These are phyloP conservation scores for Paralagenidium karlingii DNA, from an alignment of 352 stramenopile genomes.

Conservation along the genomic window DNA sequence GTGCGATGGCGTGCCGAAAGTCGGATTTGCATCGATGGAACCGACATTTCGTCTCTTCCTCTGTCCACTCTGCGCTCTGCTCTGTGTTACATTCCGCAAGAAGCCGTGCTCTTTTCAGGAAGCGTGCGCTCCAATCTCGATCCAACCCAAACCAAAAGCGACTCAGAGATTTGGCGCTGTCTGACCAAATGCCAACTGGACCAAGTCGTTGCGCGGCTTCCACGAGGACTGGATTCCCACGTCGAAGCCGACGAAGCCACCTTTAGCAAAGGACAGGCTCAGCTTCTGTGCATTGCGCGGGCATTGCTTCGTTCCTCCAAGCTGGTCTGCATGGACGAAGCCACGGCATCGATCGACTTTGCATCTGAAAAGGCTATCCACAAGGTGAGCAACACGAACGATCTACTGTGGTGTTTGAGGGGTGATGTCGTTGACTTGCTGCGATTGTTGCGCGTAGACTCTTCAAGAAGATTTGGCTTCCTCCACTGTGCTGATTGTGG, in stretches of 20 bases:
- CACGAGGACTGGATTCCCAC: slow-evolving; percentile 29
- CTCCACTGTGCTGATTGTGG: slow-evolving; percentile 95
- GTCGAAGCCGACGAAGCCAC: slow-evolving; percentile 29
- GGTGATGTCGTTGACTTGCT: neutral
- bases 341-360: slow-evolving; percentile 84
- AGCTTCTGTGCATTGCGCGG: slow-evolving; percentile 64
- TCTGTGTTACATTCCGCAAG: slow-evolving; percentile 78
- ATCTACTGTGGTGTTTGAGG: neutral
- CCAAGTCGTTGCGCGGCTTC: slow-evolving; percentile 21
- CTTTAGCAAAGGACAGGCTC: slow-evolving; percentile 62
- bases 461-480: slow-evolving; percentile 87
- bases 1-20: slow-evolving; percentile 34
- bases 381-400: too few relatives aligned
- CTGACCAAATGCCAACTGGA: slow-evolving; percentile 36
- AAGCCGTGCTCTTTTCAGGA: slow-evolving; percentile 69
- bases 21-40: slow-evolving; percentile 53
- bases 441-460: slow-evolving; percentile 19
- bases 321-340: slow-evolving; percentile 89
- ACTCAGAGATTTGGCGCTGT: slow-evolving; percentile 45
- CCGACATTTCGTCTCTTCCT: slow-evolving; percentile 44
- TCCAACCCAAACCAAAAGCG: slow-evolving; percentile 18
- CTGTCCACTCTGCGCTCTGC: slow-evolving; percentile 47
- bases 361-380: slow-evolving; percentile 71
- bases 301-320: slow-evolving; percentile 83
- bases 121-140: slow-evolving; percentile 82